Evolutionary conservation across 1,284 basidiomycete genomes (phyloP).

Genomic region (Ceratobasidium sp.): DNA sequence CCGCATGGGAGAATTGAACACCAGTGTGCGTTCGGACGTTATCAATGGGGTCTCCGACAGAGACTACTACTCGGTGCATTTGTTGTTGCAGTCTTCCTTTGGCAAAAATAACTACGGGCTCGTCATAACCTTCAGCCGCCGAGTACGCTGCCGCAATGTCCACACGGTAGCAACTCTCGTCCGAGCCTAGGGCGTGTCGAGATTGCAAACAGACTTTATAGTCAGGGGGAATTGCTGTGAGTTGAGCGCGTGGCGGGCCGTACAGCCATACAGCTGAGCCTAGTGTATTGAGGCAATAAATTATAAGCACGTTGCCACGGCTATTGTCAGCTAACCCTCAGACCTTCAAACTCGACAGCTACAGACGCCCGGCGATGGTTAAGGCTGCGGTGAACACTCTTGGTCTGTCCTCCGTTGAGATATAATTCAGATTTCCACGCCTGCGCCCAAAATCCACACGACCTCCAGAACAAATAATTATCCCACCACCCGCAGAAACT

Average conservation of each 20-base stretch:
- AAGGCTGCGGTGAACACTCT: constrained; percentile 3
- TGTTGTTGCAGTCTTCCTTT: background rate
- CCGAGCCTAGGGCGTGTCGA: background rate
- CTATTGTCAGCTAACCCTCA: background rate
- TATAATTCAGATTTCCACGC: constrained; percentile 5
- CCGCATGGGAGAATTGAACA: constrained; percentile 9
- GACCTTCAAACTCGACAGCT: constrained; percentile 20
- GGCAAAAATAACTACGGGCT: constrained; percentile 13
- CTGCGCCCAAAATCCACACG: background rate
- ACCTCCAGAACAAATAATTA: constrained; percentile 9
- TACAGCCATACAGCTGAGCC: constrained; percentile 21
- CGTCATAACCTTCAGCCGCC: background rate
- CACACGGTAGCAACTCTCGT: background rate
- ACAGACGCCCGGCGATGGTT: constrained; percentile 1
- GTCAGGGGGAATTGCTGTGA: background rate
- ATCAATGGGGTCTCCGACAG: constrained; percentile 2
- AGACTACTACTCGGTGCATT: constrained; percentile 16
- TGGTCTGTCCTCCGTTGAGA: background rate
- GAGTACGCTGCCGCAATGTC: constrained; percentile 1
- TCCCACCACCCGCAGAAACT: background rate
- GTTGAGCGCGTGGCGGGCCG: constrained; percentile 6
- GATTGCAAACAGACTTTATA: constrained; percentile 7
- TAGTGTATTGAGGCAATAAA: background rate
- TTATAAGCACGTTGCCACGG: background rate
- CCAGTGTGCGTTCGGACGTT: background rate